phyloP scores from a whole-genome alignment of 495 filamentous ascomycete species.

The Cercophora scortea region DNA sequence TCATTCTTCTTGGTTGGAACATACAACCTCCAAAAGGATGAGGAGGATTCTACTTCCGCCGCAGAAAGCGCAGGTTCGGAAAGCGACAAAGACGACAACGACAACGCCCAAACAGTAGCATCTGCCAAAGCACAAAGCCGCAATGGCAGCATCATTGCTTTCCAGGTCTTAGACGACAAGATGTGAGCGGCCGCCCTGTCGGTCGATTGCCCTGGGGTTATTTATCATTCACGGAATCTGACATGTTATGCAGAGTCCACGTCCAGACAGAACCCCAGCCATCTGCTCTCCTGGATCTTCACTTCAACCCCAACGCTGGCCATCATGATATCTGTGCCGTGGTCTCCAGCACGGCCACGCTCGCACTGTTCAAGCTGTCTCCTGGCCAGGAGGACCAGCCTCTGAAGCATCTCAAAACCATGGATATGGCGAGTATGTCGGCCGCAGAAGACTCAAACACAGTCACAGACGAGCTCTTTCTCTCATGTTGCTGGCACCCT shows the following conservation, averaged over 20 bases:
- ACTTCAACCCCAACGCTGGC: constrained; percentile 55
- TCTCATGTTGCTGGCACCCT: constrained; percentile 68
- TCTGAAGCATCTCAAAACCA: constrained; percentile 24
- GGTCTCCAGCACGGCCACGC: constrained; percentile 62
- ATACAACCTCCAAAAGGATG: constrained; percentile 61
- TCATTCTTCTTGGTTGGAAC: constrained; percentile 77
- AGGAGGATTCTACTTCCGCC: constrained; percentile 7
- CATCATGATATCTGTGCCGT: constrained; percentile 51
- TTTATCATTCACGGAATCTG: not conserved
- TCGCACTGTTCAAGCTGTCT: constrained; percentile 53
- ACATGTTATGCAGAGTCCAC: constrained; percentile 21
- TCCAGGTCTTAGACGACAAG: constrained; percentile 38
- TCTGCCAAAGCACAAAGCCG: constrained; percentile 45
- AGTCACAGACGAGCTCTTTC: constrained; percentile 51
- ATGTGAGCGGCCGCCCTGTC: constrained; percentile 40
- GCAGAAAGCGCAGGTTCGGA: constrained; percentile 22
- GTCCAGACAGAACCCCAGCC: constrained; percentile 47
- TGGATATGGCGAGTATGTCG: constrained; percentile 15
- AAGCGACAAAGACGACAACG: constrained; percentile 25
- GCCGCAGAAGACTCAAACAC: constrained; percentile 18
- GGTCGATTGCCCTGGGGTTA: not conserved
- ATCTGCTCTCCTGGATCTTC: constrained; percentile 77
- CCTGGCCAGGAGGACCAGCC: constrained; percentile 12
- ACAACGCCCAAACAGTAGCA: not conserved
- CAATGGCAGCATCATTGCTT: constrained; percentile 65